A percentile compares a stretch with the other conserved stretches of the same genome.
These are phyloP conservation scores for Sporisorium graminicola DNA, from an alignment of 1,284 basidiomycete genomes.

Conservation along the genomic window DNA sequence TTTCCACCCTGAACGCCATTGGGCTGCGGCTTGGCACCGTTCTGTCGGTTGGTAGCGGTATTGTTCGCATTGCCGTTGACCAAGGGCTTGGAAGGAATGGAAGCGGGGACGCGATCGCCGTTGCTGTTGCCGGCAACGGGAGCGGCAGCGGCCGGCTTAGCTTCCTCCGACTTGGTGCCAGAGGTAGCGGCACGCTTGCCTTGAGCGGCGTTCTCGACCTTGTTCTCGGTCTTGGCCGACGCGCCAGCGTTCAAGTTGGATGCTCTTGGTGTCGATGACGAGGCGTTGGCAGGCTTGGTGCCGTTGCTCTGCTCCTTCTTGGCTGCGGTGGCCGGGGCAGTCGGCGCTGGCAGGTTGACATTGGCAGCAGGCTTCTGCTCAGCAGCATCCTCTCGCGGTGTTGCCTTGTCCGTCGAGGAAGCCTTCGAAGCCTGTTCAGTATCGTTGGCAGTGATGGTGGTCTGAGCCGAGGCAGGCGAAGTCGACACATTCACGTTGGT, in stretches of 20 bases:
- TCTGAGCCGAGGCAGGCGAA: constrained; percentile 42
- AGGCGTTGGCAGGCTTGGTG: constrained; percentile 21
- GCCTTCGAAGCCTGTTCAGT: constrained; percentile 19
- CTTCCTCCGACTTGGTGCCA: constrained; percentile 28
- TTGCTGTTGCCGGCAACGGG: constrained; percentile 10
- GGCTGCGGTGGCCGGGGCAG: constrained; percentile 7
- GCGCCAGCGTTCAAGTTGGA: constrained; percentile 12
- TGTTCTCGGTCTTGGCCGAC: constrained; percentile 26
- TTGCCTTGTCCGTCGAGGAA: constrained; percentile 24
- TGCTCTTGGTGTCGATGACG: constrained; percentile 19
- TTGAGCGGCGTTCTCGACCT: constrained; percentile 23
- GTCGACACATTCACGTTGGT: constrained; percentile 40
- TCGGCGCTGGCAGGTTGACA: constrained; percentile 8
- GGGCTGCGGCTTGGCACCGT: constrained; percentile 36
- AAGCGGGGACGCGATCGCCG: constrained; percentile 36
- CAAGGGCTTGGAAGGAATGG: constrained; percentile 41
- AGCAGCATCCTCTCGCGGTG: constrained; percentile 13
- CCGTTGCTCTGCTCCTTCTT: constrained; percentile 31
- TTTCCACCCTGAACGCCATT: constrained; percentile 38
- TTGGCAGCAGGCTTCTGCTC: constrained; percentile 20
- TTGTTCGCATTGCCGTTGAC: constrained; percentile 31
- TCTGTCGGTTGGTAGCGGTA: constrained; percentile 22
- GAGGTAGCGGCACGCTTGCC: constrained; percentile 25
- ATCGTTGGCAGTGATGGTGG: constrained; percentile 24
- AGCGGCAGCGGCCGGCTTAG: constrained; percentile 20